These are phyloP conservation scores for Scheffersomyces titani DNA, from an alignment of 1,139 yeast genomes.

Conservation along the genomic window DNA sequence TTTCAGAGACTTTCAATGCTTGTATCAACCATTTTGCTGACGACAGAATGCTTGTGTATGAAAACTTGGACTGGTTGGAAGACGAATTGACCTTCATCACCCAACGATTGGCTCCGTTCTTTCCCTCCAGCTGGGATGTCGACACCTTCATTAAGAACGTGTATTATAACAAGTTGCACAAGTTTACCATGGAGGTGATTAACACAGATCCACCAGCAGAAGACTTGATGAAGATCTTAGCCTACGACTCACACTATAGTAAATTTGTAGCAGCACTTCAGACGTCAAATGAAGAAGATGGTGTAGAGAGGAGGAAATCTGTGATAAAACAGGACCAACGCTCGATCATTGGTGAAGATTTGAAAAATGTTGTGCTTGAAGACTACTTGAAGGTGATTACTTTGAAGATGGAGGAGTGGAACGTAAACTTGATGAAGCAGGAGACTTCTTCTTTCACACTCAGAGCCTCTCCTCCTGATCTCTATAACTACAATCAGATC, in stretches of 20 bases:
- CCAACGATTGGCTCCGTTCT: slow-evolving; percentile 58
- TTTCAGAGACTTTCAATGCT: slow-evolving; percentile 65
- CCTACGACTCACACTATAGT: slow-evolving; percentile 71
- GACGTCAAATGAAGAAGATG: slow-evolving; percentile 14
- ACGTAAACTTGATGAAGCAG: slow-evolving; percentile 59
- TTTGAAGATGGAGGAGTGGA: slow-evolving; percentile 81
- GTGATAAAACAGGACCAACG: slow-evolving; percentile 39
- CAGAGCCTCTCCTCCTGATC: slow-evolving; percentile 72
- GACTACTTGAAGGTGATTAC: slow-evolving; percentile 75
- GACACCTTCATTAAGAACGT: slow-evolving; percentile 61
- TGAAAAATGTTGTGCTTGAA: slow-evolving; percentile 59
- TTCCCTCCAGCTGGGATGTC: slow-evolving; percentile 73
- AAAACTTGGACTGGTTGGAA: slow-evolving; percentile 80
- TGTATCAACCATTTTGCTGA: slow-evolving; percentile 60
- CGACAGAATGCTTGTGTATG: slow-evolving; percentile 60
- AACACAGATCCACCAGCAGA: slow-evolving; percentile 74
- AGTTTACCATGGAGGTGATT: slow-evolving; percentile 61
- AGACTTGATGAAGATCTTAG: slow-evolving; percentile 62
- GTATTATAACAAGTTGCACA: slow-evolving; percentile 69
- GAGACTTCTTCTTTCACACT: slow-evolving; percentile 64
- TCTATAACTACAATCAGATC: slow-evolving; percentile 40
- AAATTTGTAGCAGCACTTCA: slow-evolving; percentile 34
- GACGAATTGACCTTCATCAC: slow-evolving; percentile 72
- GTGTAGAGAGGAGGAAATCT: slow-evolving; percentile 44
- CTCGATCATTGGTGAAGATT: slow-evolving; percentile 70